These are phyloP conservation scores for Bocquillonia castaneifolia DNA, from an alignment of 441 rosid genomes.

Conservation along the genomic window DNA sequence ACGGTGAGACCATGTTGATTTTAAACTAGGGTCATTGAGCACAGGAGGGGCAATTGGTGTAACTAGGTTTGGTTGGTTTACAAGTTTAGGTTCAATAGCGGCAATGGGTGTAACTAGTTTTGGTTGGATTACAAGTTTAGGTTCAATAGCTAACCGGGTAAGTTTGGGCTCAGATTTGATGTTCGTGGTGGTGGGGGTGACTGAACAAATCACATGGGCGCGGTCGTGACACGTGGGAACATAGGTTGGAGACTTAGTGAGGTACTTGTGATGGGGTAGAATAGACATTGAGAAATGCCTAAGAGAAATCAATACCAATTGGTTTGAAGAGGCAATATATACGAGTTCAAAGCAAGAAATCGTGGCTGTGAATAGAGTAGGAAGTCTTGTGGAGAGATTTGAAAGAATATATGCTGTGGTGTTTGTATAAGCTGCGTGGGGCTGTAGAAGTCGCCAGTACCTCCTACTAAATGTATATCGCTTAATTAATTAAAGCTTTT, in stretches of 20 bases:
- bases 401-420: slow-evolving; percentile 24
- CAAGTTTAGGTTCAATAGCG: slow-evolving; percentile 24
- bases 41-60: slow-evolving; percentile 28
- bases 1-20: slow-evolving; percentile 75
- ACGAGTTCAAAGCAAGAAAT: slow-evolving; percentile 4
- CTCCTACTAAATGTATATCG: not conserved
- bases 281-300: slow-evolving; percentile 38
- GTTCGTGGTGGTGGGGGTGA: slow-evolving; percentile 33
- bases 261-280: slow-evolving; percentile 41
- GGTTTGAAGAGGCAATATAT: not conserved
- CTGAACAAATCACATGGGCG: slow-evolving; percentile 24
- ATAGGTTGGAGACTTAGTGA: slow-evolving; percentile 28
- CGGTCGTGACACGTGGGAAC: slow-evolving; percentile 21
- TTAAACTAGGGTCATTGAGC: slow-evolving; percentile 46
- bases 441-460: slow-evolving; percentile 17
- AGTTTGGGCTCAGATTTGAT: slow-evolving; percentile 30
- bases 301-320: slow-evolving; percentile 6
- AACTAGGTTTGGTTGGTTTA: slow-evolving; percentile 14
- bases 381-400: slow-evolving; percentile 11
- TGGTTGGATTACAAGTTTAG: slow-evolving; percentile 20
- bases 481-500: slow-evolving; percentile 10
- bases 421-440: slow-evolving; percentile 34
- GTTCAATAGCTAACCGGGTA: slow-evolving; percentile 27
- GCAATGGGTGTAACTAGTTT: slow-evolving; percentile 2
- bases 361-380: slow-evolving; percentile 20